phyloP scores from a whole-genome alignment of 2,329 filamentous ascomycete genomes.

The Trichocomaceae sp. region DNA sequence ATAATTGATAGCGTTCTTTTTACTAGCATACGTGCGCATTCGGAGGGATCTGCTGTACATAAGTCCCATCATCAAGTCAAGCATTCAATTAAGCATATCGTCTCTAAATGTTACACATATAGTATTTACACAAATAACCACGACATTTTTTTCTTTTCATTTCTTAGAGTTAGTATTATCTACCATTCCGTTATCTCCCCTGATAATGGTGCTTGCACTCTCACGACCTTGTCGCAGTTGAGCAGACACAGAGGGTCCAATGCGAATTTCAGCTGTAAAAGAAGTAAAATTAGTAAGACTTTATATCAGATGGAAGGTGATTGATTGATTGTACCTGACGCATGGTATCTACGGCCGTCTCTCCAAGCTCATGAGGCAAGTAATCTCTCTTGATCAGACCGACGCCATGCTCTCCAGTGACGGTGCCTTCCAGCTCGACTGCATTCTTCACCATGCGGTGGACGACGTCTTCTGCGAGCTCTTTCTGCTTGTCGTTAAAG shows the following conservation, averaged over 20 bases:
- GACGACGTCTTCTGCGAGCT: conserved; percentile 53
- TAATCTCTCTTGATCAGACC: conserved; percentile 64
- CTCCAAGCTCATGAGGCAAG: conserved; percentile 55
- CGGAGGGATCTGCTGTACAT: neutral
- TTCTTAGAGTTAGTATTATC: neutral
- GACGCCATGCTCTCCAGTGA: conserved; percentile 66
- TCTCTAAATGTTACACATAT: too few relatives aligned
- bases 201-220: conserved; percentile 35
- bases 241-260: conserved; percentile 60
- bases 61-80: neutral
- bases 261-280: conserved; percentile 52
- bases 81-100: too few relatives aligned
- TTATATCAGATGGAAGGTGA: conserved; percentile 11
- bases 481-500: conserved; percentile 53
- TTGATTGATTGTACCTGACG: conserved; percentile 46
- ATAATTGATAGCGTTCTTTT: neutral
- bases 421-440: conserved; percentile 64
- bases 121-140: neutral
- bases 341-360: conserved; percentile 58
- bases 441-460: conserved; percentile 65
- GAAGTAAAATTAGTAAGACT: neutral
- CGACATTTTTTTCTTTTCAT: neutral
- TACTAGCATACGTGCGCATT: neutral
- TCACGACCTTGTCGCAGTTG: conserved; percentile 60
- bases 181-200: conserved; percentile 13